Evolutionary conservation across 2,329 filamentous ascomycete species (phyloP), one percentile per base, ranked within the genome.

Genomic region (Parasarocladium wereldwijsianum): DNA sequence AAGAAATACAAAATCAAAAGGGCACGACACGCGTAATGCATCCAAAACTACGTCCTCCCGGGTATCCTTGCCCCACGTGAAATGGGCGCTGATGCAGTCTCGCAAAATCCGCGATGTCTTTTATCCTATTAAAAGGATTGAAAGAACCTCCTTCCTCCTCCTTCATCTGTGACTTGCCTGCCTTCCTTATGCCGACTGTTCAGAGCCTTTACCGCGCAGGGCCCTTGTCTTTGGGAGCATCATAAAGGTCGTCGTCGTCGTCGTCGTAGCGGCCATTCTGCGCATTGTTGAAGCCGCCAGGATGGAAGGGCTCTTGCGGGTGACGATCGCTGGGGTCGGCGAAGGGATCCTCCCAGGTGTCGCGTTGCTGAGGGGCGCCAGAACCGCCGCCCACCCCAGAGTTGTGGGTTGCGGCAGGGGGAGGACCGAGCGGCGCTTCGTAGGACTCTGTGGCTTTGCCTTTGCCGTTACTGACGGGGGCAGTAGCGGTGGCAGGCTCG

Each of bases 291-390:
- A 6, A 17, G 19, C 8, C 28, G 13, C 20, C 11, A 2, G 55
- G 54, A 27, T 58, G 48, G 36, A 51, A 59, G 5, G 55, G 50
- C 34, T 60, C 57, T 14, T 40, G 39, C 5, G 45, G 42, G 17
- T 53, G 41, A 3, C 46, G 42, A 25, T 14, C 29, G 17, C 44
- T 36, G 4, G 49, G 47, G 24, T 54, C 51, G 9, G 39, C 36
- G 31, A 52, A 52, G 3, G 54, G 52, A 31, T 58, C 49, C 17
- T 55, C 49, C n/a, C 44, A 40, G 6, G 13, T 27, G 12, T 21
- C 25, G 12, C 17, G 24, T 16, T 16, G 17, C 13, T 25, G 29
- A 17, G n/a, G 24, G 13, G 33, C 16, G 8, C 30, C 26, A n/a
- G 31, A 24, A 12, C 13, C 17, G n/a, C 18, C 18, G 12, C 29